These are phyloP conservation scores for Licmophora abbreviata DNA, from an alignment of 108 stramenopile genomes.

Conservation along the genomic window DNA sequence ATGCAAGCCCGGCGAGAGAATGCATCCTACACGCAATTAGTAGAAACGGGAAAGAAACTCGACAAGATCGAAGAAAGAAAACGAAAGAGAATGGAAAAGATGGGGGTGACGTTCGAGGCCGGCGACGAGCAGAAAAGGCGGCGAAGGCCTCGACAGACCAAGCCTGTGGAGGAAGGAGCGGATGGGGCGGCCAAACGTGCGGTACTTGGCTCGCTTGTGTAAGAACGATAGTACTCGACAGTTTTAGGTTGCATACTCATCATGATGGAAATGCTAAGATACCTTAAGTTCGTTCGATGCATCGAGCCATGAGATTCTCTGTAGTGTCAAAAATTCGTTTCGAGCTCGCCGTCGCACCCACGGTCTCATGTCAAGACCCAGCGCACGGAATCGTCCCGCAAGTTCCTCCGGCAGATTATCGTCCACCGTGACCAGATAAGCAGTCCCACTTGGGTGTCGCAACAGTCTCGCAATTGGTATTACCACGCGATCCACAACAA, in stretches of 20 bases:
- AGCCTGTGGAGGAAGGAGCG: slow-evolving; percentile 25
- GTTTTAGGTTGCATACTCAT: too few species aligned
- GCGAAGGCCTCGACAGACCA: slow-evolving; percentile 21
- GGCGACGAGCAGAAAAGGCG: slow-evolving; percentile 20
- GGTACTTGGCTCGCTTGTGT: slow-evolving; percentile 30
- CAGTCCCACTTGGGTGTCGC: slow-evolving; percentile 47
- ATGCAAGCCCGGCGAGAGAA: slow-evolving; percentile 86
- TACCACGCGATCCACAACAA: slow-evolving; percentile 75
- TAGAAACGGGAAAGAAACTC: slow-evolving; percentile 84
- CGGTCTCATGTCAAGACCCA: slow-evolving; percentile 45
- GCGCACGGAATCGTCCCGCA: slow-evolving; percentile 16
- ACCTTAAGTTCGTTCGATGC: not conserved
- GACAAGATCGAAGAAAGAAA: slow-evolving; percentile 87
- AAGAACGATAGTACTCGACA: too few species aligned
- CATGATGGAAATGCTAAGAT: too few species aligned
- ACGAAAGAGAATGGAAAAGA: slow-evolving; percentile 44
- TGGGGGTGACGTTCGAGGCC: slow-evolving; percentile 3
- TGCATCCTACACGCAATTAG: slow-evolving; percentile 78
- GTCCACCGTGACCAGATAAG: slow-evolving; percentile 83
- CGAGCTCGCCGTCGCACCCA: slow-evolving; percentile 60
- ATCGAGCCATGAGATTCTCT: slow-evolving; percentile 37
- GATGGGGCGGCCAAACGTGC: slow-evolving; percentile 45
- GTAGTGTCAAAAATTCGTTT: slow-evolving; percentile 79
- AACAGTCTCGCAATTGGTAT: slow-evolving; percentile 67
- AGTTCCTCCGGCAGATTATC: slow-evolving; percentile 79